Conservation (phyloP, 108 stramenopile species). For the Nitzschia palea region DNA sequence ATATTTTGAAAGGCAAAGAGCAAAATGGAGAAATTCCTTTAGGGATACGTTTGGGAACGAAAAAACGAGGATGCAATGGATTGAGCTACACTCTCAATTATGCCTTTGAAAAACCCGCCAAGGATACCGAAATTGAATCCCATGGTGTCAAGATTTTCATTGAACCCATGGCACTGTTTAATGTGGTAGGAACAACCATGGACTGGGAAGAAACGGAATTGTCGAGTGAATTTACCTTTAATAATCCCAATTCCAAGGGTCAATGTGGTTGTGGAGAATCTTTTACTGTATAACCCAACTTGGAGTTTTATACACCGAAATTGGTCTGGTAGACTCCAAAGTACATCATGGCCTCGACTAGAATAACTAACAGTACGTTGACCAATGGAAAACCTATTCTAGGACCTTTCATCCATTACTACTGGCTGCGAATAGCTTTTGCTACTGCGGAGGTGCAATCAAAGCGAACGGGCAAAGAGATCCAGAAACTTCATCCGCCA, state of each 20-base stretch:
- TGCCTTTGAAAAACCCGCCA: slow-evolving; percentile 66
- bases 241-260: slow-evolving; percentile 99
- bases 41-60: slow-evolving; percentile 95
- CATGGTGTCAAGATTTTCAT: slow-evolving; percentile 90
- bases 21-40: slow-evolving; percentile 57
- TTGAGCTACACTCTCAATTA: slow-evolving; percentile 98
- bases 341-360: too few species aligned
- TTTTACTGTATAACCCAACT: slow-evolving; percentile 98
- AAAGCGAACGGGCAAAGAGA: slow-evolving; percentile 61
- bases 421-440: neutral
- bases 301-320: too few species aligned
- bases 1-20: slow-evolving; percentile 33
- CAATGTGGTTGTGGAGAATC: slow-evolving; percentile 99
- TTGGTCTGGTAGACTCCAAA: too few species aligned
- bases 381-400: too few species aligned
- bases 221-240: slow-evolving; percentile 97
- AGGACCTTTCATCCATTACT: neutral
- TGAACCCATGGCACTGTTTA: slow-evolving; percentile 98
- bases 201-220: slow-evolving; percentile 97
- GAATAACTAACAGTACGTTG: too few species aligned
- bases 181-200: slow-evolving; percentile 97
- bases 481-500: neutral
- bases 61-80: slow-evolving; percentile 98
- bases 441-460: slow-evolving; percentile 44
- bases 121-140: slow-evolving; percentile 61